Evolutionary conservation across 1,284 basidiomycete genomes (phyloP), one percentile per base, ranked within the genome.

Genomic region (Golubevia sp.): DNA sequence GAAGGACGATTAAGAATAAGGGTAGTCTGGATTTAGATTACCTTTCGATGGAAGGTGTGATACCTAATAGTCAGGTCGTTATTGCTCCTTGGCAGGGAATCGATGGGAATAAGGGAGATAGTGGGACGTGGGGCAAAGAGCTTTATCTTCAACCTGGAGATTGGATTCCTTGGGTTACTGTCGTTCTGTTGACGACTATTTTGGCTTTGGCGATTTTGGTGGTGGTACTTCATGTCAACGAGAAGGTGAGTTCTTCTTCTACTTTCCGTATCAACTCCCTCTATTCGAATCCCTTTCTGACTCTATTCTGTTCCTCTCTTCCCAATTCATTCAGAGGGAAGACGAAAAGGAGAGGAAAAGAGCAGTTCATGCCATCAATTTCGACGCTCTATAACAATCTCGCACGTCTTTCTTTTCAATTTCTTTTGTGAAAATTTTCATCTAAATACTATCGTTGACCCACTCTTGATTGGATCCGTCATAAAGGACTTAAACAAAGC

Each of bases 31-130:
- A 30, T 26, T 53, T 30, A 11, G 23, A 52, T 77, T 91, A 86
- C 70, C 92, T 96, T 80, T 90, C 91, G 73, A 90, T 99, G 86
- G 97, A 99, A 80, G 94, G 95, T 26, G 90, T 99, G 18, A 94
- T 99, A 52, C 97, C 97, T 0, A 99, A 99, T 84, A 96, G 93
- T 3, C 94, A 96, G 76, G 89, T 99, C 6, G 91, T 99, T n/a
- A 93, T 99, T 72, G 89, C 92, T 51, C 95, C 95, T 0, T 91
- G 91, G 2, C 85, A 85, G 61, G 72, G 87, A 0, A 84, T 77
- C 5, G 82, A 71, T 25, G 82, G 84, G 1, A 86, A 87, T 8
- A 86, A 86, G 11, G 85, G 63, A 23, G 25, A 57, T 25, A 59
- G 55, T 5, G 58, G 86, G 24, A 85, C 85, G 38, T 99, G 97